A percentile compares a stretch with the other conserved stretches of the same genome.
Evolutionary conservation across 73 alveolate genomes (phyloP).

Genomic region (Tetrahymena elliotti): DNA sequence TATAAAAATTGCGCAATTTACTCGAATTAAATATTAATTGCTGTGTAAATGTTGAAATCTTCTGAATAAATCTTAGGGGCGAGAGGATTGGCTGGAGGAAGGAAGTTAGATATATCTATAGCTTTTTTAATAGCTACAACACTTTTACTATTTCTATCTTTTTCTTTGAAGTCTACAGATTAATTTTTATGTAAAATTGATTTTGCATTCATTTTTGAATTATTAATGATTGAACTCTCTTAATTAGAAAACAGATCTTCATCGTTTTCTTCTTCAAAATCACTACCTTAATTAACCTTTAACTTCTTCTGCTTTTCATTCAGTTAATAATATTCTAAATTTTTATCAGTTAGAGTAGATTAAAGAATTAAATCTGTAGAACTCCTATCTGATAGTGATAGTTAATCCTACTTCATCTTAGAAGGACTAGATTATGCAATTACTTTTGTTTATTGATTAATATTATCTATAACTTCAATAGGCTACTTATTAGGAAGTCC

Average conservation of each 20-base stretch:
- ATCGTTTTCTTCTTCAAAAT: background rate
- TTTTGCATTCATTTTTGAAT: background rate
- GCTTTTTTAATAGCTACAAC: background rate
- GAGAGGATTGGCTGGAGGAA: background rate
- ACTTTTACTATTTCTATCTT: background rate
- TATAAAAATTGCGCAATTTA: background rate
- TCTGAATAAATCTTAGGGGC: background rate
- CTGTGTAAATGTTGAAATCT: background rate
- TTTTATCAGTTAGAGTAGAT: background rate
- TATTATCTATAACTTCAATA: no score
- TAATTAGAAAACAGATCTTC: background rate
- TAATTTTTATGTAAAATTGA: background rate
- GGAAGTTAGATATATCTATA: background rate
- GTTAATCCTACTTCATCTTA: background rate
- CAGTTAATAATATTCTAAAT: background rate
- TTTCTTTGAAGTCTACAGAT: background rate
- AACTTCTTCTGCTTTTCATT: background rate
- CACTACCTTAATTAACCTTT: background rate
- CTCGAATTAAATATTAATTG: background rate
- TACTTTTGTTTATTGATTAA: background rate
- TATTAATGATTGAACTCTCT: background rate
- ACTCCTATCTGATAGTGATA: background rate
- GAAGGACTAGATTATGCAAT: background rate
- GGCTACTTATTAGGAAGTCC: background rate
- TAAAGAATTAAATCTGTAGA: background rate